Conservation (phyloP, 2,329 filamentous ascomycete genomes). For the Colletotrichum lentis region DNA sequence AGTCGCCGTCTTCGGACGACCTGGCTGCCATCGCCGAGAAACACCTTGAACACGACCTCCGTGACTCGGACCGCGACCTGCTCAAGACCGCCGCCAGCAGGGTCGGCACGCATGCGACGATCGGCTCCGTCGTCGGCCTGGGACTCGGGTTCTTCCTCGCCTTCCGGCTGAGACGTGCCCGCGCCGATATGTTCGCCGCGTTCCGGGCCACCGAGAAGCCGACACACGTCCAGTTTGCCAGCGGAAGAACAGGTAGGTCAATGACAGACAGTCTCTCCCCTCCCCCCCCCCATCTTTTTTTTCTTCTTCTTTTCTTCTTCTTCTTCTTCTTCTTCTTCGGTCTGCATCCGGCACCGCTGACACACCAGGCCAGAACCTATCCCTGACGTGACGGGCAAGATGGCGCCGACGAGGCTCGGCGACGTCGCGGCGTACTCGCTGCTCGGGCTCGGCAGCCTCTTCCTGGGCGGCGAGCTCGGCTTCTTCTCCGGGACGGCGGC, state of each 20-base stretch:
- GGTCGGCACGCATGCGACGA: slow-evolving; percentile 61
- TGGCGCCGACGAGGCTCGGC: slow-evolving; percentile 65
- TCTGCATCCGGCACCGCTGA: not conserved
- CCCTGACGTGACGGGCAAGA: slow-evolving; percentile 65
- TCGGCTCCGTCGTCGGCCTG: slow-evolving; percentile 68
- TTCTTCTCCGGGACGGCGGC: slow-evolving; percentile 64
- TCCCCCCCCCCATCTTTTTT: too few species aligned
- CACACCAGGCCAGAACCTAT: slow-evolving; percentile 57
- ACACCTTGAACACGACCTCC: slow-evolving; percentile 63
- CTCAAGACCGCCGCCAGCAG: slow-evolving; percentile 64
- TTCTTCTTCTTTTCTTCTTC: too few species aligned
- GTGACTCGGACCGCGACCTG: slow-evolving; percentile 65
- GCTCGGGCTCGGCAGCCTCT: slow-evolving; percentile 67
- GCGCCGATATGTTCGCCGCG: slow-evolving; percentile 67
- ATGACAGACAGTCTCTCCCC: too few species aligned
- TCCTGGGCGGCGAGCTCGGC: slow-evolving; percentile 71
- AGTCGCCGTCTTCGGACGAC: slow-evolving; percentile 53
- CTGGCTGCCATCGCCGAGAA: slow-evolving; percentile 63
- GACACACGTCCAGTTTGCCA: slow-evolving; percentile 67
- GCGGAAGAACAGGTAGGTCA: slow-evolving; percentile 63
- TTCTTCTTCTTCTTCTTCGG: not conserved
- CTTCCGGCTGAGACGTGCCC: slow-evolving; percentile 62
- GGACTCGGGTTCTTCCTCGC: slow-evolving; percentile 67
- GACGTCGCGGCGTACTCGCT: slow-evolving; percentile 71
- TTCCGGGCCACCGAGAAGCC: slow-evolving; percentile 70